Evolutionary conservation across 306 rosid species (phyloP), one percentile per base, ranked within the genome.

Genomic region (Carpinus fangiana): DNA sequence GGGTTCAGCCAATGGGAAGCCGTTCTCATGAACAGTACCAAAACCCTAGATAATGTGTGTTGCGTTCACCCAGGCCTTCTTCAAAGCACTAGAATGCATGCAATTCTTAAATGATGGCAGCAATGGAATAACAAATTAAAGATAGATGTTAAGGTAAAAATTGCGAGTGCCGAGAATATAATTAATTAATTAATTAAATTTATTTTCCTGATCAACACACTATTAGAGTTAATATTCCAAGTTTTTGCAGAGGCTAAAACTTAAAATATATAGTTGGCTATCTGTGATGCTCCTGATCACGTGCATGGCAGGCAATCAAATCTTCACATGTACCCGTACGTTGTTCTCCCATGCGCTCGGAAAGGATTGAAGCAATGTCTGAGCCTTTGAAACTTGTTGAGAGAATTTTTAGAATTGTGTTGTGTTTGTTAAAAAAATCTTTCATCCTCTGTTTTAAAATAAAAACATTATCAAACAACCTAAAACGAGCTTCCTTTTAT

Each of bases 1-100:
- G 86, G 86, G 80, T 73, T 75, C 47, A 60, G 36, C 86, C 74
- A 81, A 83, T 79, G 34, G 12, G 13, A 80, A 82, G 31, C 84
- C 28, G 43, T 11, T 66, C 34, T 72, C 77, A 50, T 48, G 41
- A 74, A 80, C 54, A 20, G 68, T 50, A 16, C 41, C 18, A 62
- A 72, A 55, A 74, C 51, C 72, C 72, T 41, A 66, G 26, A 66
- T 18, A 18, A 8, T 66, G 51, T 9, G 51, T 9, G 18, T n/a
- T n/a, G 72, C 17, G 50, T 28, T 61, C 3, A 28, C 31, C 65
- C 36, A n/a, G 3, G 10, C 9, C 12, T 4, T 9, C 31, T 9
- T 7, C 43, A 26, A 16, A 66, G 72, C 51, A n/a, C 23, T 66
- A 36, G 48, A 65, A 3, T 34, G 70, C 48, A 65, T 36, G 47